Percentiles rank a stretch among this genome's conserved stretches.
Evolutionary conservation across 306 rosid species (phyloP).

Genomic region (Vicia villosa): DNA sequence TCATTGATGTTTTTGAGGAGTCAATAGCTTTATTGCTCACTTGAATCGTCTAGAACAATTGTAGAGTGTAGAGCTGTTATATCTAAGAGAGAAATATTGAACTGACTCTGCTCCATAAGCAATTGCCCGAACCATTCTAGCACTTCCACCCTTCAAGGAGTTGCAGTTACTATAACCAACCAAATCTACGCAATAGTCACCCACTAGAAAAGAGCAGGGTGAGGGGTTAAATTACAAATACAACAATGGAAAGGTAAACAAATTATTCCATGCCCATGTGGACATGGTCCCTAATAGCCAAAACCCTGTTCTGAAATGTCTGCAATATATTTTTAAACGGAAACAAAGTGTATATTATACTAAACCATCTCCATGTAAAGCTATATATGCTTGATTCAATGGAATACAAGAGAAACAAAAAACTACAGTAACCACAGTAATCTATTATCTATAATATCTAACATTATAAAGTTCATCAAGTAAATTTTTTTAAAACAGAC

Average conservation of each 20-base stretch:
- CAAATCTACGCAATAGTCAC: background rate
- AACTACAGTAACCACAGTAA: conserved; percentile 32
- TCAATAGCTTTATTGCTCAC: too few relatives aligned
- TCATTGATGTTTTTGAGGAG: too few relatives aligned
- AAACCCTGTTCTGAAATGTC: background rate
- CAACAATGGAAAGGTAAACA: background rate
- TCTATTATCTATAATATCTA: conserved; percentile 43
- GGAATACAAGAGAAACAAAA: conserved; percentile 27
- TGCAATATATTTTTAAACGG: background rate
- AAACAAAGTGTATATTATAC: conserved; percentile 30
- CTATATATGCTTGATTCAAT: conserved; percentile 43
- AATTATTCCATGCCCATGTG: background rate
- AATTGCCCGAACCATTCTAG: background rate
- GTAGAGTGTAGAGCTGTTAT: background rate
- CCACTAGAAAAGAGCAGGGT: background rate
- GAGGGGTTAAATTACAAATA: background rate
- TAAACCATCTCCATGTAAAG: conserved; percentile 35
- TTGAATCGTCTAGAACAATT: too few relatives aligned
- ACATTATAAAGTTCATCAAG: conserved; percentile 29
- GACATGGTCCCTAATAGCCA: background rate
- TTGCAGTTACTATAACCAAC: background rate
- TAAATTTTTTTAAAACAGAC: conserved; percentile 24
- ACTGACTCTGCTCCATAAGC: too few relatives aligned
- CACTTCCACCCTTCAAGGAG: background rate
- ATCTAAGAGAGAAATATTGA: too few relatives aligned